Evolutionary conservation across 1,284 basidiomycete genomes (phyloP), one percentile per base, ranked within the genome.

Genomic region (Abortiporus biennis): DNA sequence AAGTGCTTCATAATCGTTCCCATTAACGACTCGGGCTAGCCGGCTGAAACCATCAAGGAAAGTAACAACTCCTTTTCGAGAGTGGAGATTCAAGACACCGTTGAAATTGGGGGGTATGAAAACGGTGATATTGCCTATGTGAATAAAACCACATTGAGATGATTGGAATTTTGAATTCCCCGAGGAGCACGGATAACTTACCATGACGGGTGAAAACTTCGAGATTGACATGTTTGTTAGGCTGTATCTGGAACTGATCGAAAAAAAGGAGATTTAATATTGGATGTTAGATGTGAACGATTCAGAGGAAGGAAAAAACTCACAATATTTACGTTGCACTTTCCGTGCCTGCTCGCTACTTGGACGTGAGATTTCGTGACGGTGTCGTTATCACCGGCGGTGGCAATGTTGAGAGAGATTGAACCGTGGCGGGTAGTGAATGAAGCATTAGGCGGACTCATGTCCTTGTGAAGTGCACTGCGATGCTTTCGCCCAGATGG

Each of bases 11-110:
- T 48, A 43, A 43, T 59, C 58, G 22, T 47, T 42, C 6, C 50
- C 53, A 42, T 53, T 53, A 15, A 58, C 45, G 24, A 56, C 47
- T 40, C 58, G 55, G 16, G 54, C 49, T 44, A 45, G 50, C 15
- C 49, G 45, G 11, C 53, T 53, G 45, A 62, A 54, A 8, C 42
- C 54, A 12, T 54, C 56, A 29, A 62, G 54, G 49, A 62, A 54
- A 15, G 44, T 38, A 39, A 62, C 46, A 17, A 48, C 40, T 19
- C 50, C 48, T 9, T 52, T 44, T 17, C 40, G 43, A 4, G 53
- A 49, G 24, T 46, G 47, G 48, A 60, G 41, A 35, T 50, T 46
- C 21, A 62, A 25, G 22, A 51, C 47, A 35, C 60, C 60, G 41
- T 49, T 38, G 51, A 53, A 62, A 12, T 49, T 55, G 2, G 53